A percentile compares a stretch with the other conserved stretches of the same genome.
Evolutionary conservation across 1,284 basidiomycete genomes (phyloP).

Genomic region (Ganoderma lingzhi): DNA sequence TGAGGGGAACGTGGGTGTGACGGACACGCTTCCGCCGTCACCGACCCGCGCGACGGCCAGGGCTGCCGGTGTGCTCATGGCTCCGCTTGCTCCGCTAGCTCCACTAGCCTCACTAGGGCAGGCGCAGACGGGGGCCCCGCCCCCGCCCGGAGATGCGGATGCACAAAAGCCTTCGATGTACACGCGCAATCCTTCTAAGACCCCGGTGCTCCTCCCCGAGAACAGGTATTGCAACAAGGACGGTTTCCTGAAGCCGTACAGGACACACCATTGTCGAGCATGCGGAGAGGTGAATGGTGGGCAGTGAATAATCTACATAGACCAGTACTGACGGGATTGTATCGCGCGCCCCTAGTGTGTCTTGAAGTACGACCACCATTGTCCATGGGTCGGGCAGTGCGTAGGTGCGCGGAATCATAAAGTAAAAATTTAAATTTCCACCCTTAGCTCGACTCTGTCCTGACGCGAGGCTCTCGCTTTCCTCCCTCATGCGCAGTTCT

Average conservation of each 20-base stretch:
- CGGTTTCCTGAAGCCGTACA: slow-evolving; percentile 68
- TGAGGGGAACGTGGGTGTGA: slow-evolving; percentile 36
- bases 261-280: slow-evolving; percentile 79
- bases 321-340: neutral
- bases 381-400: slow-evolving; percentile 85
- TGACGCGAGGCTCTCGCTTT: neutral
- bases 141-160: slow-evolving; percentile 12
- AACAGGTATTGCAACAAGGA: slow-evolving; percentile 68
- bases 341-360: slow-evolving; percentile 57
- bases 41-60: slow-evolving; percentile 27
- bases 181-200: slow-evolving; percentile 52
- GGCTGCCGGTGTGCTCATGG: slow-evolving; percentile 2
- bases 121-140: slow-evolving; percentile 19
- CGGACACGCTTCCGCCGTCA: slow-evolving; percentile 38
- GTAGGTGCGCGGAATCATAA: slow-evolving; percentile 81
- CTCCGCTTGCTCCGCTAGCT: neutral
- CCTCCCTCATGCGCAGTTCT: slow-evolving; percentile 55
- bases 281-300: slow-evolving; percentile 68
- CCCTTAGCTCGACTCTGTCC: neutral
- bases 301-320: neutral
- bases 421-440: slow-evolving; percentile 5
- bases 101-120: neutral
- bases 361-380: slow-evolving; percentile 81
- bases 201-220: slow-evolving; percentile 60
- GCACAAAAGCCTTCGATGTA: slow-evolving; percentile 35